Base-by-base conservation (phyloP, 2,329 filamentous ascomycete species). In the Arthrobotrys iridis region DNA sequence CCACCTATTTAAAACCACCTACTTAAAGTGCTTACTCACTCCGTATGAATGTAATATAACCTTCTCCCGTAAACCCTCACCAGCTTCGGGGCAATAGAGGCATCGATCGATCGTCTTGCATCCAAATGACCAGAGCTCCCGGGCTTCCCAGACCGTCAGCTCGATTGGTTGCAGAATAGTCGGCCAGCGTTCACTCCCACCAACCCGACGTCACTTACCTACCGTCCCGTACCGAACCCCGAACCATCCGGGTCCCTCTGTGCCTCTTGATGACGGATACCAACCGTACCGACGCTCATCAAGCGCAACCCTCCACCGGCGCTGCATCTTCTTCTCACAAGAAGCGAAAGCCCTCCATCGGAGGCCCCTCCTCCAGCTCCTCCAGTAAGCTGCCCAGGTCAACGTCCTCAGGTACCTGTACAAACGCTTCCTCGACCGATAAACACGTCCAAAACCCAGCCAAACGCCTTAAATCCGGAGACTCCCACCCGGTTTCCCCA, bases 181-280 rank as follows among this genome's bases (percentile, higher is more conserved):
- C 30, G 24, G n/a, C n/a, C 30, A 55, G 30, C 50, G 28, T 55
- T 55, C 30, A n/a, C 18, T 5, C 26, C 50, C 50, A 55, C 50
- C 30, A 55, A 55, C 13, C 26, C 28, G 24, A 33, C 28, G 26
- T 33, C 28, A 52, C 46, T n/a, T n/a, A n/a, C n/a, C n/a, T n/a
- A n/a, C n/a, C n/a, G 52, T 58, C 33, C 20, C 20, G 40, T 43
- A 52, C 46, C 46, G 46, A 55, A 55, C 28, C 50, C 50, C 50
- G 50, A 55, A 55, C 28, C 18, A 37, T 24, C 50, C 50, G 15
- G 48, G 50, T 55, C 28, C 50, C 30, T n/a, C 30, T 18, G 18
- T 37, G 50, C 63, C 46, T 58, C 48, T 75, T 68, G 57, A 75
- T 75, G 71, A 67, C 71, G 71, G 71, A 52, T 67, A 65, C 60